These are phyloP conservation scores for Malus sylvestris DNA, from an alignment of 306 rosid genomes.

Conservation along the genomic window DNA sequence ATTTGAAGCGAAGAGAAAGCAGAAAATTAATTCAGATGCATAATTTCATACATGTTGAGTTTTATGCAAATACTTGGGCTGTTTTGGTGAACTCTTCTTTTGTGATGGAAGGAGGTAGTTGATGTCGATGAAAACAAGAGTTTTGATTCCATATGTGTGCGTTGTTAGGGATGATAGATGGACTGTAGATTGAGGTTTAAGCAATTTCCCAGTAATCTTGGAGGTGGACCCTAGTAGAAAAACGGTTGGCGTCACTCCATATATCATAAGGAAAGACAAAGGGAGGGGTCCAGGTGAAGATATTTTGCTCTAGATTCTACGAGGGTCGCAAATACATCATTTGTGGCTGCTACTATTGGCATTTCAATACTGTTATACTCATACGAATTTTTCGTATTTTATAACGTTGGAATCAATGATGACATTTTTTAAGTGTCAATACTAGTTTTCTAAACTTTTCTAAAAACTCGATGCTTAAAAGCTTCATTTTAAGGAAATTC, in stretches of 20 bases:
- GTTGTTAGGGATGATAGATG: background rate
- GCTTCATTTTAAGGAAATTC: too few relatives aligned
- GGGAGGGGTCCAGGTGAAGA: background rate
- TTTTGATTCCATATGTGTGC: slow-evolving; percentile 28
- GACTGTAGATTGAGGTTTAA: background rate
- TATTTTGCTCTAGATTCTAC: background rate
- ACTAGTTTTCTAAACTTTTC: too few relatives aligned
- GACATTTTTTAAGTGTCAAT: too few relatives aligned
- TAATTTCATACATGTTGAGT: slow-evolving; percentile 36
- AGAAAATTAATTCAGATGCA: background rate
- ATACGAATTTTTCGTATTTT: too few relatives aligned
- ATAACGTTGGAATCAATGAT: too few relatives aligned
- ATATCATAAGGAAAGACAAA: too few relatives aligned
- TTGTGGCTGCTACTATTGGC: too few relatives aligned
- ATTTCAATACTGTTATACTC: too few relatives aligned
- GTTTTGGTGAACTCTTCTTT: slow-evolving; percentile 13
- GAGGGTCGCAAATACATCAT: too few relatives aligned
- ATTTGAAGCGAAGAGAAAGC: background rate
- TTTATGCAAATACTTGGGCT: slow-evolving; percentile 19
- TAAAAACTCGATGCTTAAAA: too few relatives aligned
- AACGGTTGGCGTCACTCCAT: background rate
- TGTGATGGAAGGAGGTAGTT: slow-evolving; percentile 9
- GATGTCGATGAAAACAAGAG: background rate
- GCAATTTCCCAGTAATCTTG: slow-evolving; percentile 32
- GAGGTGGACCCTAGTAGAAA: slow-evolving; percentile 21